Evolutionary conservation across 1,284 basidiomycete species (phyloP).

Genomic region (Malassezia obtusa): DNA sequence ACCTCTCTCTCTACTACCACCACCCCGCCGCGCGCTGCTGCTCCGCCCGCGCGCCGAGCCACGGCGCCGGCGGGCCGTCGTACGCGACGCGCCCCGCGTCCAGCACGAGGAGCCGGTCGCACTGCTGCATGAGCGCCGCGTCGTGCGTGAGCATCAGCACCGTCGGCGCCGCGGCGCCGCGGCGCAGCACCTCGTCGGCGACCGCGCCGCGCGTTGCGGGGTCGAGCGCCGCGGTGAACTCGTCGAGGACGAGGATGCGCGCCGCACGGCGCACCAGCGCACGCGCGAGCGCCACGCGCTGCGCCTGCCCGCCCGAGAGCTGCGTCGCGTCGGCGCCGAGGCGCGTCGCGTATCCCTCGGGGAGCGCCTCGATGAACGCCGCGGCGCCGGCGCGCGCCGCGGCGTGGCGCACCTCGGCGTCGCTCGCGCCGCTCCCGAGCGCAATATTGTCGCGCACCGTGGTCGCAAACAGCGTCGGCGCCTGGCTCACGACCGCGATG

Average conservation of each 20-base stretch:
- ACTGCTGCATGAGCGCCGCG: slow-evolving; percentile 76
- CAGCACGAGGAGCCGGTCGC: slow-evolving; percentile 77
- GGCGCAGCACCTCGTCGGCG: slow-evolving; percentile 47
- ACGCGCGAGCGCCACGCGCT: slow-evolving; percentile 81
- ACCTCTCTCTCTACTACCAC: background rate
- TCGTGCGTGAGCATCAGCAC: slow-evolving; percentile 91
- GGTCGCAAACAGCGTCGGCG: slow-evolving; percentile 31
- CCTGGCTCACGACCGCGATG: slow-evolving; percentile 34
- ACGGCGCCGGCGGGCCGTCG: background rate
- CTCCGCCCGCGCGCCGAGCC: background rate
- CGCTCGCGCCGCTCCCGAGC: slow-evolving; percentile 19
- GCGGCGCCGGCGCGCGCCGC: slow-evolving; percentile 69
- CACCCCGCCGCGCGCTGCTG: background rate
- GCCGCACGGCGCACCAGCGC: slow-evolving; percentile 64
- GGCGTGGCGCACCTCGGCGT: slow-evolving; percentile 59
- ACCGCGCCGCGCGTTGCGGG: slow-evolving; percentile 48
- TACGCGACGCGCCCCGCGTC: slow-evolving; percentile 64
- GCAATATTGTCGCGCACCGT: slow-evolving; percentile 34
- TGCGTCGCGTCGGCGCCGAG: slow-evolving; percentile 79
- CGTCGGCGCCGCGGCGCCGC: slow-evolving; percentile 55
- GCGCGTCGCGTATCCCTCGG: slow-evolving; percentile 71
- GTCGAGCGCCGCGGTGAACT: slow-evolving; percentile 86
- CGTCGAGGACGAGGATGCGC: slow-evolving; percentile 77
- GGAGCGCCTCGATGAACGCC: slow-evolving; percentile 71
- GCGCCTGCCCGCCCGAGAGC: slow-evolving; percentile 87